Evolutionary conservation across 352 stramenopile genomes (phyloP), one percentile per base, ranked within the genome.

Genomic region (Ochromonadaceae sp.): DNA sequence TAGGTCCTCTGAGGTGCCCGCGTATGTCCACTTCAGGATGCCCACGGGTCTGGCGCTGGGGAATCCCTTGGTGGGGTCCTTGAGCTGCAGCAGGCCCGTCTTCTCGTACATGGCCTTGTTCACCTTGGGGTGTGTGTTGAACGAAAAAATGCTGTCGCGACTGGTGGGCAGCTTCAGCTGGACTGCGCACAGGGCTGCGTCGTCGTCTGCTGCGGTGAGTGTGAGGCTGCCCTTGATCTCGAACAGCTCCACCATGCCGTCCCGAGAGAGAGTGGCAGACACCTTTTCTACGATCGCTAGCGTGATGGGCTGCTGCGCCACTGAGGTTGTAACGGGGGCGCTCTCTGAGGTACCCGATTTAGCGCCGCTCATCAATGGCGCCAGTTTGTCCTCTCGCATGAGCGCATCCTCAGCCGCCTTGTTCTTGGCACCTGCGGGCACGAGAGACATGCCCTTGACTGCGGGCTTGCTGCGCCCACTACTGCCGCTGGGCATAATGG

Each of bases 51-150:
- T 70, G 43, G 71, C 74, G 44, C 82, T 53, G 36, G 79, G 81
- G 55, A 85, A 85, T 41, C 70, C 73, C 65, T 85, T 86, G 30
- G 25, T 39, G 10, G 72, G 73, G 39, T 79, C 72, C 71, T 91
- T 92, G 59, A 88, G 75, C 38, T 71, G 68, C n/a, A 92, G 70
- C 38, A 79, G 55, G 20, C 76, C 73, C 47, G 67, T 68, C 47
- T 76, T 71, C 70, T 88, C 80, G 67, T 85, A 92, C 12, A 43
- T 58, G 59, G 79, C 79, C 72, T 89, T 69, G 55, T 76, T 75
- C n/a, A 75, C 76, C 73, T 91, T 92, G 42, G 84, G 84, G 74
- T 92, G 82, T 9, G 80, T 88, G 34, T 84, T 79, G 72, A 87
- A 87, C 30, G 74, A 80, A 63, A 86, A 86, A 35, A 5, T 4